Evolutionary conservation across 2,329 filamentous ascomycete species (phyloP), one percentile per base, ranked within the genome.

Genomic region (Rosellinia necatrix): DNA sequence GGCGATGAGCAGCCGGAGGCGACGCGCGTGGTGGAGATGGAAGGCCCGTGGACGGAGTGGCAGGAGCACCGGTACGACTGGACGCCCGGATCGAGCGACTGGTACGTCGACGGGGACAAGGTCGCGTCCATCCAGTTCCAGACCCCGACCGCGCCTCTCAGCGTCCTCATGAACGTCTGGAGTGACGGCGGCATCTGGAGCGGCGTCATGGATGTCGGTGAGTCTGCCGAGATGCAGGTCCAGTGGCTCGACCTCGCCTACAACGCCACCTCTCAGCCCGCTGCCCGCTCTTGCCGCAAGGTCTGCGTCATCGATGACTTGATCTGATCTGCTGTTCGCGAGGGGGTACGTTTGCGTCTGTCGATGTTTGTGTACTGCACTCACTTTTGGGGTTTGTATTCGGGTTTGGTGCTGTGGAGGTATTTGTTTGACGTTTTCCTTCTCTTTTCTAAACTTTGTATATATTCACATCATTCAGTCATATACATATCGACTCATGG

Each of bases 181-280:
- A 80, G 81, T 59, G 78, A 87, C 59, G 83, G 83, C 27, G 82
- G 83, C 5, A 70, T 70, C 49, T 87, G 83, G 83, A 81, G 77
- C 54, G 83, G 83, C 10, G 77, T 80, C 51, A 86, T 88, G 85
- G 75, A 66, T 2, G 62, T 73, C 2, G 73, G 75, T 8, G 75
- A 72, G 10, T 72, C 74, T 42, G 83, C 84, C 0, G 78, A 76
- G 61, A 74, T 87, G 69, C 80, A 87, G 65, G 77, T 87, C 27
- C 80, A 84, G 71, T 87, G 83, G 83, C 77, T 87, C 48, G 82
- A 87, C 65, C 75, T 87, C 72, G 74, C 82, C 19, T 87, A 80
- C 63, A 82, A 82, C 61, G 68, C 65, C 19, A 78, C 74, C 2
- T 61, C 59, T 25, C 38, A 63, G 42, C 43, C 53, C n/a, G 34